Evolutionary conservation across 2,329 filamentous ascomycete species (phyloP).

Genomic region (Orbilia quercus): DNA sequence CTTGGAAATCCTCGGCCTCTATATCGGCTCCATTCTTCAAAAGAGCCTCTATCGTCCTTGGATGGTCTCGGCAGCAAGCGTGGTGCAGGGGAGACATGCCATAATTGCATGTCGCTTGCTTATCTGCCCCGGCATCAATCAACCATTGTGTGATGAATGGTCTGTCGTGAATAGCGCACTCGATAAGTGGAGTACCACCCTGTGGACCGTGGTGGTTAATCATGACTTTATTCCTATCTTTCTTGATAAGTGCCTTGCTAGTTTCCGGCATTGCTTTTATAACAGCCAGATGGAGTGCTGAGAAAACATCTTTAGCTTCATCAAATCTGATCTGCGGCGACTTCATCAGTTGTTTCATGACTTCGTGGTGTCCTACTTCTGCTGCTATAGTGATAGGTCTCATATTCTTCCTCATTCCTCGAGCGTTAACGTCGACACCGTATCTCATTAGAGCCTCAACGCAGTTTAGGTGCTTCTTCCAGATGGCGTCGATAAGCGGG

Average conservation of each 20-base stretch:
- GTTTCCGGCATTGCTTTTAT: conserved; percentile 32
- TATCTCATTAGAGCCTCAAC: conserved; percentile 30
- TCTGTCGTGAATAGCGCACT: conserved; percentile 26
- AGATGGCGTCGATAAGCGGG: conserved; percentile 22
- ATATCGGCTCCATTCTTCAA: conserved; percentile 31
- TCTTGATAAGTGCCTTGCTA: conserved; percentile 24
- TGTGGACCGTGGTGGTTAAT: conserved; percentile 20
- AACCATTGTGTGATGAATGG: conserved; percentile 44
- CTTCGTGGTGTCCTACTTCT: conserved; percentile 14
- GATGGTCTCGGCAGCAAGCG: conserved; percentile 26
- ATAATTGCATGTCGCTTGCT: conserved; percentile 19
- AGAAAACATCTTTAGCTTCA: conserved; percentile 2
- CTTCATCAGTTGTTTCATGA: conserved; percentile 40
- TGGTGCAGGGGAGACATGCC: conserved; percentile 42
- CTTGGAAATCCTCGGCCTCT: conserved; percentile 27
- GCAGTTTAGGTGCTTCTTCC: conserved; percentile 10
- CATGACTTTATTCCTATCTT: conserved; percentile 28
- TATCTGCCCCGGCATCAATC: conserved; percentile 41
- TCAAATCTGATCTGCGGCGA: conserved; percentile 44
- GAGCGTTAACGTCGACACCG: conserved; percentile 32
- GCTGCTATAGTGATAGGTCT: conserved; percentile 37
- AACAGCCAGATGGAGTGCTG: conserved; percentile 17
- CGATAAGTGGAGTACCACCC: conserved; percentile 32
- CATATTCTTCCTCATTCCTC: conserved; percentile 10
- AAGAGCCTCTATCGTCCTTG: conserved; percentile 22